Evolutionary conservation across 2,329 filamentous ascomycete species (phyloP).

Genomic region (Beauveria rudraprayagi): DNA sequence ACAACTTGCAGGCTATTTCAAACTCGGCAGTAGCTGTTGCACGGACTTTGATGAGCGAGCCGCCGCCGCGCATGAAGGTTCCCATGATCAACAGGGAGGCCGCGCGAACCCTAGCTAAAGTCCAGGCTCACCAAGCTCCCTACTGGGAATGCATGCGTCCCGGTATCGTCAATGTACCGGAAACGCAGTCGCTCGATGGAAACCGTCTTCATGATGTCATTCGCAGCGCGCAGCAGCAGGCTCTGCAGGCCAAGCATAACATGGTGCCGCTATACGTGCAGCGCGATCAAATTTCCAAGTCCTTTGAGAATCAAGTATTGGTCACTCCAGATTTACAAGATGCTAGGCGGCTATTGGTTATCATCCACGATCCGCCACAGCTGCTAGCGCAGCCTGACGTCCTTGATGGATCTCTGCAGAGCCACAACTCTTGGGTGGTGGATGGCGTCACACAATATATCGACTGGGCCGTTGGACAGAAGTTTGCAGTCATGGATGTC

Average conservation of each 20-base stretch:
- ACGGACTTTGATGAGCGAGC: conserved; percentile 89
- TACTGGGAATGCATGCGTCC: conserved; percentile 89
- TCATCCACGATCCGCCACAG: conserved; percentile 86
- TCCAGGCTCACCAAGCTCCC: conserved; percentile 52
- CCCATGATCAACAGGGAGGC: conserved; percentile 51
- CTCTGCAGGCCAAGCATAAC: conserved; percentile 61
- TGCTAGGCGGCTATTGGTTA: conserved; percentile 64
- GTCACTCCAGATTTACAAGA: conserved; percentile 64
- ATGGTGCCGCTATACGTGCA: conserved; percentile 80
- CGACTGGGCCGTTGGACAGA: conserved; percentile 69
- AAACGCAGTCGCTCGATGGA: conserved; percentile 44
- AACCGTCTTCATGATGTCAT: conserved; percentile 73
- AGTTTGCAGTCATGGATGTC: conserved; percentile 81
- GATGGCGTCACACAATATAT: conserved; percentile 76
- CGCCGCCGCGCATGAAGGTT: conserved; percentile 57
- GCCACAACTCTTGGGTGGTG: conserved; percentile 85
- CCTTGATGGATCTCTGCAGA: conserved; percentile 64
- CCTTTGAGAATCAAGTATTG: conserved; percentile 80
- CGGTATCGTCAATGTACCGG: conserved; percentile 46
- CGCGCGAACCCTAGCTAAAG: conserved; percentile 46
- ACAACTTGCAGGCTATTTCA: conserved; percentile 89
- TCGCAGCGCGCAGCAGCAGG: conserved; percentile 64
- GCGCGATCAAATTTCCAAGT: conserved; percentile 61
- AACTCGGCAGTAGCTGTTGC: conserved; percentile 87
- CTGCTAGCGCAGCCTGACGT: conserved; percentile 59